Evolutionary conservation across 2,329 filamentous ascomycete genomes (phyloP).

Genomic region (Colletotrichum zoysiae): DNA sequence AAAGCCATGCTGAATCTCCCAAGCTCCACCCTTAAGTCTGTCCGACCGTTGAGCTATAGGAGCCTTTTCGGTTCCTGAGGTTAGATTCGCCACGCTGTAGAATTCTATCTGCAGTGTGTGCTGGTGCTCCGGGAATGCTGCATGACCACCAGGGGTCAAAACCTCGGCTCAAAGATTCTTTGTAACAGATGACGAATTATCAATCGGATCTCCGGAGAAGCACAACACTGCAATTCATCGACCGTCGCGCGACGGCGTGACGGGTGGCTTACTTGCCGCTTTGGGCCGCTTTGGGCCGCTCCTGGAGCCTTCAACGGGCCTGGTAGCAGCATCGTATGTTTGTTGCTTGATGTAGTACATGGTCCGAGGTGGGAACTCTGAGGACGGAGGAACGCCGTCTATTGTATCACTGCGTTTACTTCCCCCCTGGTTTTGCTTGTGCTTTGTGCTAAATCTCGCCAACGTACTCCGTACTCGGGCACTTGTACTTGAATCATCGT

Average conservation of each 20-base stretch:
- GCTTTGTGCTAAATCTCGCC: background rate
- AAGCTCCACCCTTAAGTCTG: background rate
- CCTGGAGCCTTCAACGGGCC: background rate
- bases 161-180: background rate
- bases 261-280: slow-evolving; percentile 23
- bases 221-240: slow-evolving; percentile 7
- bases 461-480: background rate
- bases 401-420: background rate
- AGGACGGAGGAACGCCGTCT: background rate
- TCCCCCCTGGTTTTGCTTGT: background rate
- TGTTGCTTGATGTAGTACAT: background rate
- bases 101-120: background rate
- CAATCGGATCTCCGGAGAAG: background rate
- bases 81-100: background rate
- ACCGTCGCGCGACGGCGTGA: slow-evolving; percentile 3
- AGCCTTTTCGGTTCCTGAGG: background rate
- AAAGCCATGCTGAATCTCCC: background rate
- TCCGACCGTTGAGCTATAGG: background rate
- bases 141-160: background rate
- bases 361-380: background rate
- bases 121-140: slow-evolving; percentile 2
- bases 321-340: background rate
- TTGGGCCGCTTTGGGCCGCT: slow-evolving; percentile 30
- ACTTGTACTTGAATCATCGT: background rate
- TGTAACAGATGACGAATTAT: background rate